A percentile compares a stretch with the other conserved stretches of the same genome.
phyloP scores from a whole-genome alignment of 1,284 basidiomycete genomes.

The Apiotrichum brassicae region DNA sequence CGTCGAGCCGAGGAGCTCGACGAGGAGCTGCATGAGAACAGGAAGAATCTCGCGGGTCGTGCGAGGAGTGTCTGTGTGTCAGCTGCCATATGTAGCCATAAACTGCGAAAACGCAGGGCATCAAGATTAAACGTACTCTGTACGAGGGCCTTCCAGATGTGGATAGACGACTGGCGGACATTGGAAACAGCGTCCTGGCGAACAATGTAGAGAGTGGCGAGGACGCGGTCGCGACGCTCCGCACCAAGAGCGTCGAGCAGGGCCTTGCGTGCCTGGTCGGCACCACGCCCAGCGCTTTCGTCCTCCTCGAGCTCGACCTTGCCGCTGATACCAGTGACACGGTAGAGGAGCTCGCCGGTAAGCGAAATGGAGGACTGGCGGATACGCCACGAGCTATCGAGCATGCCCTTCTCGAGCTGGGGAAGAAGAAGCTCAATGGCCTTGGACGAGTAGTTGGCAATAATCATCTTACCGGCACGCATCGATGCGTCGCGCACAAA shows the following conservation, averaged over 20 bases:
- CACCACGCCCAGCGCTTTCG: slow-evolving; percentile 58
- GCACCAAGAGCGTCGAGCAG: slow-evolving; percentile 81
- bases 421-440: slow-evolving; percentile 92
- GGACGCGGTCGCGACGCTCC: slow-evolving; percentile 82
- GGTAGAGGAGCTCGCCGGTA: slow-evolving; percentile 93
- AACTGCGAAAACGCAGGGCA: too few species aligned
- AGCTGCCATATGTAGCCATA: background rate
- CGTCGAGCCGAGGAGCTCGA: slow-evolving; percentile 67
- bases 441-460: slow-evolving; percentile 85
- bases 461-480: slow-evolving; percentile 98
- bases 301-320: slow-evolving; percentile 84
- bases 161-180: slow-evolving; percentile 85
- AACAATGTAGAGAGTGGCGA: slow-evolving; percentile 82
- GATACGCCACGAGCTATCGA: slow-evolving; percentile 91
- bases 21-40: slow-evolving; percentile 70
- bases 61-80: slow-evolving; percentile 39
- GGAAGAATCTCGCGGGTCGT: slow-evolving; percentile 89
- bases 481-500: slow-evolving; percentile 93
- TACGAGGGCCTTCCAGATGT: slow-evolving; percentile 98
- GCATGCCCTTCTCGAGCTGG: slow-evolving; percentile 91
- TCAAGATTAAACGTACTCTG: slow-evolving; percentile 53
- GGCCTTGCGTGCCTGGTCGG: slow-evolving; percentile 73
- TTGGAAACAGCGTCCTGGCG: slow-evolving; percentile 87
- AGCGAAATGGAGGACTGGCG: slow-evolving; percentile 91
- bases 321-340: slow-evolving; percentile 93